Conservation (phyloP, 164 flowering plant genomes). For the Umbilicus rupestris region DNA sequence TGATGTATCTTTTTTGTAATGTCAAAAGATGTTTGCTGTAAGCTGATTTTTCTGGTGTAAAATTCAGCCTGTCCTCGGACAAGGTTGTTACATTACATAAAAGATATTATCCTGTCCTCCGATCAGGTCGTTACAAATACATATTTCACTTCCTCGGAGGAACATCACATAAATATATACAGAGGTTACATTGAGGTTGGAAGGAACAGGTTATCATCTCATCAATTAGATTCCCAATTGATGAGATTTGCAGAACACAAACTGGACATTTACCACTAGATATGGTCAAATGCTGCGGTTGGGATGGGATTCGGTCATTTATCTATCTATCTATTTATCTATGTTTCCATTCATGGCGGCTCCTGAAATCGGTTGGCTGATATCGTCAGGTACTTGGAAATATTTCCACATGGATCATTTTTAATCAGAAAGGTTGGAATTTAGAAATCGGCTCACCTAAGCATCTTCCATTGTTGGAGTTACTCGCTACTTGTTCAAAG, state of each 20-base stretch:
- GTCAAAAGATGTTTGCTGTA: too few relatives aligned
- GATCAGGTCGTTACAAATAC: too few relatives aligned
- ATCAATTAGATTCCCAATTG: not conserved
- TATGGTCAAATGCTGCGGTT: not conserved
- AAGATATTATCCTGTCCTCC: too few relatives aligned
- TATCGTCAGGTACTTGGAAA: not conserved
- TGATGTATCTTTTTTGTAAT: too few relatives aligned
- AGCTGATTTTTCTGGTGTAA: too few relatives aligned
- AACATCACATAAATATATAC: not conserved
- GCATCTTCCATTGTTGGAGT: conserved; percentile 1
- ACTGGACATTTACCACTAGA: not conserved
- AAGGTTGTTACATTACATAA: too few relatives aligned
- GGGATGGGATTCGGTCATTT: conserved; percentile 1
- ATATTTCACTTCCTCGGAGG: too few relatives aligned
- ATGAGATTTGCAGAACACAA: not conserved
- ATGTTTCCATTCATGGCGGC: not conserved
- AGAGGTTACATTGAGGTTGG: not conserved
- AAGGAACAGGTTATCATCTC: not conserved
- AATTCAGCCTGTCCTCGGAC: too few relatives aligned
- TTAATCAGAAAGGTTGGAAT: not conserved
- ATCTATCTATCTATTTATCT: not conserved
- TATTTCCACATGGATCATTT: not conserved
- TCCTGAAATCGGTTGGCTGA: not conserved
- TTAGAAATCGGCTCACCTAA: not conserved
- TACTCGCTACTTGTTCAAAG: conserved; percentile 34